Conservation (phyloP, 345 rosid species). For the Eucalyptus tenuipes region DNA sequence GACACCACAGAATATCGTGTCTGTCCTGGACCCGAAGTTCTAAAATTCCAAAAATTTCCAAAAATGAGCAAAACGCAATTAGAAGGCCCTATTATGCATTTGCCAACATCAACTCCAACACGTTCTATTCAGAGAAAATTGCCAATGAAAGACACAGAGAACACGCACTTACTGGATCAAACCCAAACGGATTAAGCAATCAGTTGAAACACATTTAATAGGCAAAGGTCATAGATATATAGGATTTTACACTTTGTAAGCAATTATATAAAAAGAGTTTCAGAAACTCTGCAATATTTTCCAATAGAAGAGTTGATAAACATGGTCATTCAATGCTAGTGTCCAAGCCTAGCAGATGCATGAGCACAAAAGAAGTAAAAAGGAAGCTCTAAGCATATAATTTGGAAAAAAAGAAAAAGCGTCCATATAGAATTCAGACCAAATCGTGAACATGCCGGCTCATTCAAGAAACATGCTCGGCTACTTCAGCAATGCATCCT, state of each 20-base stretch:
- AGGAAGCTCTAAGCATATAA: background rate
- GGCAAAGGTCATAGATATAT: background rate
- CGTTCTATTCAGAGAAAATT: background rate
- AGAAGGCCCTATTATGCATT: background rate
- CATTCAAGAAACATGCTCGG: background rate
- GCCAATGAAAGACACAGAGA: background rate
- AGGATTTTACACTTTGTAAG: background rate
- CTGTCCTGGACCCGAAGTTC: conserved; percentile 80
- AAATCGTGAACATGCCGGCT: background rate
- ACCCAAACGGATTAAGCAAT: background rate
- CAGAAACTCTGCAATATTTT: background rate
- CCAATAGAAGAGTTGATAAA: background rate
- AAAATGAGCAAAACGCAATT: background rate
- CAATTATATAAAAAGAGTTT: background rate
- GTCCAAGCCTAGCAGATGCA: background rate
- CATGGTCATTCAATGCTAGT: background rate
- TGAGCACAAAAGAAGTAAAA: background rate
- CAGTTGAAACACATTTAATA: background rate
- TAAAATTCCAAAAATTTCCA: conserved; percentile 2
- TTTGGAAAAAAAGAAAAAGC: background rate
- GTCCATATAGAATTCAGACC: background rate
- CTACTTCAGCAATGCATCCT: background rate
- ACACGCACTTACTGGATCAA: background rate
- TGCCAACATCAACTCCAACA: background rate
- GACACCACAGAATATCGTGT: conserved; percentile 88